Evolutionary conservation across 2,329 filamentous ascomycete species (phyloP).

Genomic region (Sclerotinia nivalis): DNA sequence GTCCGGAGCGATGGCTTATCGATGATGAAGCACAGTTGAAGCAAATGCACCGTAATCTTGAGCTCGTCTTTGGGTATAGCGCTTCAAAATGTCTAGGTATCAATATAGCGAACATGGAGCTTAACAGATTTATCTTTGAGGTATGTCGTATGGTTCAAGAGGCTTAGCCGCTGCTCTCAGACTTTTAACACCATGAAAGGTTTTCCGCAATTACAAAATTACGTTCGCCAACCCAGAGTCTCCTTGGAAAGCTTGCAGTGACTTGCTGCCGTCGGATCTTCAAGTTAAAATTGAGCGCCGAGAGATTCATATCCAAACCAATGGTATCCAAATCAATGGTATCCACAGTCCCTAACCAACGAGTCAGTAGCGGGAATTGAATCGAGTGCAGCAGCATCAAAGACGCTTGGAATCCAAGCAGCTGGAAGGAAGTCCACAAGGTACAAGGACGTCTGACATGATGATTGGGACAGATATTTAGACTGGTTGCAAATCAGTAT

Average conservation of each 20-base stretch:
- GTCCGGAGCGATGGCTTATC: constrained; percentile 53
- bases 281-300: constrained; percentile 3
- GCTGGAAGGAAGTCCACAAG: neutral
- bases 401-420: neutral
- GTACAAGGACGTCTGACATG: neutral
- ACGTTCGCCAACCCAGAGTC: neutral
- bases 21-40: constrained; percentile 29
- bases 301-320: neutral
- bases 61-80: constrained; percentile 50
- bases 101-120: constrained; percentile 50
- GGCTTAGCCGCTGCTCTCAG: neutral
- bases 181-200: neutral
- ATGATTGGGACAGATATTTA: neutral
- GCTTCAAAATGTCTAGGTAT: constrained; percentile 50
- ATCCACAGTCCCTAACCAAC: neutral
- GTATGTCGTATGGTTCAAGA: constrained; percentile 38
- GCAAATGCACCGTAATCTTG: constrained; percentile 45
- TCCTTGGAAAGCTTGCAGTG: constrained; percentile 1
- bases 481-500: neutral
- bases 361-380: neutral
- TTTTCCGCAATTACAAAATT: too few species aligned
- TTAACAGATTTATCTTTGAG: constrained; percentile 53
- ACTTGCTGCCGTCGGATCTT: neutral
- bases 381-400: neutral
- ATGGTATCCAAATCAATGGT: neutral